Percentiles rank a stretch among this genome's conserved stretches.
Evolutionary conservation across 768 basidiomycete genomes (phyloP).

Genomic region (Kwoniella dejecticola): DNA sequence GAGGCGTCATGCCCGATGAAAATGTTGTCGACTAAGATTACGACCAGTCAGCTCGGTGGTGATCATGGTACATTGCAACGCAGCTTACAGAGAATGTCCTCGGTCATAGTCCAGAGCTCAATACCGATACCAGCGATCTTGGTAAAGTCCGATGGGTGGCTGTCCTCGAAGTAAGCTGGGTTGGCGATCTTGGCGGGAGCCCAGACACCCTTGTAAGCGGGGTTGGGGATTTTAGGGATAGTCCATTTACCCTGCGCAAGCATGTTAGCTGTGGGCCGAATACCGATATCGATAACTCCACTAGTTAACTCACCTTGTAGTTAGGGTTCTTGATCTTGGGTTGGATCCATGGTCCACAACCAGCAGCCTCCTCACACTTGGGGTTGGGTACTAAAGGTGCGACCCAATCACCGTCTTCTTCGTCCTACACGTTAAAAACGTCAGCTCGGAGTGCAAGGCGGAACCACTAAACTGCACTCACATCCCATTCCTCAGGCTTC

Average conservation of each 20-base stretch:
- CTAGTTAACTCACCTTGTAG: slow-evolving; percentile 69
- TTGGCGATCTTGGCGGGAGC: slow-evolving; percentile 85
- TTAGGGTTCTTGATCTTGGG: slow-evolving; percentile 86
- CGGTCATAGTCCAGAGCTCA: slow-evolving; percentile 99
- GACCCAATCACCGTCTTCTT: slow-evolving; percentile 99
- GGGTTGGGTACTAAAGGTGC: slow-evolving; percentile 87
- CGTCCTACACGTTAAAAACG: slow-evolving; percentile 60
- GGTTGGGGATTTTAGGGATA: slow-evolving; percentile 92
- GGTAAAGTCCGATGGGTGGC: slow-evolving; percentile 74
- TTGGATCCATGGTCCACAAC: slow-evolving; percentile 94
- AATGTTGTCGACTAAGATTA: slow-evolving; percentile 68
- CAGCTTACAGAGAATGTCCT: slow-evolving; percentile 54
- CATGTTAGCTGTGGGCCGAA: slow-evolving; percentile 2
- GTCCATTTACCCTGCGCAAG: slow-evolving; percentile 82
- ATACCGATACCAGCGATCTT: slow-evolving; percentile 96
- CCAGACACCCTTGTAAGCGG: slow-evolving; percentile 95
- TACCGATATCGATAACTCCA: too few species aligned
- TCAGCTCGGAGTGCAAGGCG: not conserved
- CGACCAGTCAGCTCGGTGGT: slow-evolving; percentile 55
- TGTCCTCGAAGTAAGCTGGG: slow-evolving; percentile 87
- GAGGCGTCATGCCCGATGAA: slow-evolving; percentile 87
- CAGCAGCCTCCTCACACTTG: slow-evolving; percentile 81
- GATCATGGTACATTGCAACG: not conserved
- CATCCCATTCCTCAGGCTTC: slow-evolving; percentile 99
- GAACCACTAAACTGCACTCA: slow-evolving; percentile 26